A percentile compares a stretch with the other conserved stretches of the same genome.
phyloP scores from a whole-genome alignment of 2,329 filamentous ascomycete genomes.

The Atkinsonella texensis region DNA sequence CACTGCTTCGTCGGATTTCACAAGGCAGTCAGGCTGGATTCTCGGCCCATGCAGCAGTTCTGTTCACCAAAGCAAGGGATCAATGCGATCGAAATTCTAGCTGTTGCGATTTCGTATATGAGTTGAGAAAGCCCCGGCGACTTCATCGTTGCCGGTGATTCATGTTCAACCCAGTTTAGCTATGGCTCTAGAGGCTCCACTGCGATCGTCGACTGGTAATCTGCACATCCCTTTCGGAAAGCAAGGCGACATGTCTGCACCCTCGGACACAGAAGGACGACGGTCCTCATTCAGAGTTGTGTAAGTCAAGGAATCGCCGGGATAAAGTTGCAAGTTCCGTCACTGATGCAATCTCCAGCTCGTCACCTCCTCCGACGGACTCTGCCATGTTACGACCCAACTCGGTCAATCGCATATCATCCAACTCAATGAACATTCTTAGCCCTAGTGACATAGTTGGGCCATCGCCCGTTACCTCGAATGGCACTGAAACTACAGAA shows the following conservation, averaged over 20 bases:
- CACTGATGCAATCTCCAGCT: constrained; percentile 14
- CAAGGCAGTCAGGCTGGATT: not conserved
- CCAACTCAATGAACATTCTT: constrained; percentile 42
- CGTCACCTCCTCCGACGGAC: constrained; percentile 27
- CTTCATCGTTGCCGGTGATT: not conserved
- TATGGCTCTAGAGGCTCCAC: constrained; percentile 37
- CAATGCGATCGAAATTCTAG: constrained; percentile 1
- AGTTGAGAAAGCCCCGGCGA: not conserved
- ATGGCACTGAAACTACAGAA: constrained; percentile 71
- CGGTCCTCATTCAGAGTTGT: constrained; percentile 37
- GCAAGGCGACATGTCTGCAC: constrained; percentile 40
- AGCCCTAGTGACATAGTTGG: constrained; percentile 61
- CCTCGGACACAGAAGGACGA: constrained; percentile 37
- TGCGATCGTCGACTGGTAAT: constrained; percentile 49
- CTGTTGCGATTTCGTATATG: not conserved
- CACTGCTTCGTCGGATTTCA: not conserved
- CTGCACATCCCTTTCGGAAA: constrained; percentile 27
- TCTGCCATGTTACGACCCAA: constrained; percentile 39
- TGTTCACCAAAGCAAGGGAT: constrained; percentile 12
- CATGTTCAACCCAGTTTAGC: constrained; percentile 2
- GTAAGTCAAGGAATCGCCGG: constrained; percentile 25
- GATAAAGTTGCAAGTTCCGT: constrained; percentile 2
- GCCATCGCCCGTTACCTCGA: constrained; percentile 75
- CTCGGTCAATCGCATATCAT: constrained; percentile 35
- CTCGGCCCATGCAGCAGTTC: constrained; percentile 2